Percentiles rank a stretch among this genome's conserved stretches.
phyloP scores from a whole-genome alignment of 2,329 filamentous ascomycete species.

The Trichothecium roseum region DNA sequence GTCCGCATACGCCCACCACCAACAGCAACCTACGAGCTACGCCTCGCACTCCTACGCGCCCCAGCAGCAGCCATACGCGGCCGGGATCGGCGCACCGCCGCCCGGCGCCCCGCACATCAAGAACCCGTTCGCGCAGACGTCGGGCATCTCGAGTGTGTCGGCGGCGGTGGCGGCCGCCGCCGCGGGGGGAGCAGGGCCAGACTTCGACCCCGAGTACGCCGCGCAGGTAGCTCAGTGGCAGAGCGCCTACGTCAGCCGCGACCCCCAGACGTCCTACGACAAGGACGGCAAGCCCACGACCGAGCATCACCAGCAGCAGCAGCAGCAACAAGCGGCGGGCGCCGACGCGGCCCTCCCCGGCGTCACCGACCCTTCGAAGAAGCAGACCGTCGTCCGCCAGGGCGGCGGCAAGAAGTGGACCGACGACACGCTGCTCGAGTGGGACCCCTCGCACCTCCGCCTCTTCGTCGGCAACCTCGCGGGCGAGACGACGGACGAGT shows the following conservation, averaged over 20 bases:
- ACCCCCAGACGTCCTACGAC: constrained; percentile 30
- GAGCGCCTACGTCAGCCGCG: constrained; percentile 68
- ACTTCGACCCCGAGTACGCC: constrained; percentile 70
- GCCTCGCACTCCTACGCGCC: constrained; percentile 13
- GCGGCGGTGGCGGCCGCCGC: constrained; percentile 10
- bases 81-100: constrained; percentile 23
- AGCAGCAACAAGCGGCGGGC: constrained; percentile 11
- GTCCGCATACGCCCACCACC: constrained; percentile 8
- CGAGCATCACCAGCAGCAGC: constrained; percentile 31
- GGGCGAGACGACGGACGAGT: constrained; percentile 94
- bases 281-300: constrained; percentile 20
- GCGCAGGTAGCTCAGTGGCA: constrained; percentile 94
- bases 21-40: constrained; percentile 20
- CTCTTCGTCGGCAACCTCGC: constrained; percentile 95
- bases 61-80: constrained; percentile 24
- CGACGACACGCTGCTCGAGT: constrained; percentile 80
- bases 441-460: constrained; percentile 89
- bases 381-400: constrained; percentile 78
- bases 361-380: constrained; percentile 36
- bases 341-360: constrained; percentile 28
- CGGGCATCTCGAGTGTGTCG: not conserved
- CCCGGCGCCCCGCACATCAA: constrained; percentile 59
- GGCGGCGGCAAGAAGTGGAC: constrained; percentile 92
- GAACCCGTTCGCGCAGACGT: constrained; percentile 68
- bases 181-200: constrained; percentile 23